phyloP scores from a whole-genome alignment of 768 basidiomycete species.

The Trametes villosa region DNA sequence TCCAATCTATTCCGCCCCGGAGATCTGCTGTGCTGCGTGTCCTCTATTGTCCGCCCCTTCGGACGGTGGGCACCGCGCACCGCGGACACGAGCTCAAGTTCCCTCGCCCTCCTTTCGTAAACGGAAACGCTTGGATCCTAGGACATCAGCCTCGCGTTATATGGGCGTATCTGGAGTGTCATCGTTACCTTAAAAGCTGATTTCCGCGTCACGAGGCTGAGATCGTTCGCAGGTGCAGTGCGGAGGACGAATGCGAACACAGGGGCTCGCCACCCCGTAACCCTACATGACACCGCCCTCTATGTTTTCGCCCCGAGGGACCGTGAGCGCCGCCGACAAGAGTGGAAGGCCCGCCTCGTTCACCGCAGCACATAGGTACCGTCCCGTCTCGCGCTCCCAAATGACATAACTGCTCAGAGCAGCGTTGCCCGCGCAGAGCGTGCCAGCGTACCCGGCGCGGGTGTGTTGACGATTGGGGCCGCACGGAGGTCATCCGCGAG shows the following conservation, averaged over 20 bases:
- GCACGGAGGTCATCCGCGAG: conserved; percentile 9
- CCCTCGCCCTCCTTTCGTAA: not conserved
- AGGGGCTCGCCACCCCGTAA: conserved; percentile 6
- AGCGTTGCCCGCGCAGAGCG: not conserved
- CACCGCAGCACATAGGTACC: not conserved
- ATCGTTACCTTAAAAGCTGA: conserved; percentile 3
- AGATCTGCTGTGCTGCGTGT: not conserved
- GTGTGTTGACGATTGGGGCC: conserved; percentile 3
- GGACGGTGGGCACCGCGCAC: not conserved
- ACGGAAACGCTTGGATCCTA: not conserved
- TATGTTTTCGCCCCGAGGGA: not conserved
- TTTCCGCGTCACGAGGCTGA: not conserved
- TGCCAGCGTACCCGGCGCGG: not conserved
- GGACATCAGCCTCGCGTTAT: not conserved
- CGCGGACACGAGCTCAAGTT: not conserved
- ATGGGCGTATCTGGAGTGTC: conserved; percentile 13
- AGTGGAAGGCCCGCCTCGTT: conserved; percentile 5
- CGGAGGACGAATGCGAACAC: not conserved
- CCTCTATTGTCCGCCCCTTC: not conserved
- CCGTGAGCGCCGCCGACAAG: conserved; percentile 8
- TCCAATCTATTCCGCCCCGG: no score
- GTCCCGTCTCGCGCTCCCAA: not conserved
- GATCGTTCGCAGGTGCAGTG: not conserved
- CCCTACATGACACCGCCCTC: conserved; percentile 13
- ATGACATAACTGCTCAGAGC: conserved; percentile 11